These are phyloP conservation scores for Globisporangium barbulae DNA, from an alignment of 352 stramenopile genomes.

Conservation along the genomic window DNA sequence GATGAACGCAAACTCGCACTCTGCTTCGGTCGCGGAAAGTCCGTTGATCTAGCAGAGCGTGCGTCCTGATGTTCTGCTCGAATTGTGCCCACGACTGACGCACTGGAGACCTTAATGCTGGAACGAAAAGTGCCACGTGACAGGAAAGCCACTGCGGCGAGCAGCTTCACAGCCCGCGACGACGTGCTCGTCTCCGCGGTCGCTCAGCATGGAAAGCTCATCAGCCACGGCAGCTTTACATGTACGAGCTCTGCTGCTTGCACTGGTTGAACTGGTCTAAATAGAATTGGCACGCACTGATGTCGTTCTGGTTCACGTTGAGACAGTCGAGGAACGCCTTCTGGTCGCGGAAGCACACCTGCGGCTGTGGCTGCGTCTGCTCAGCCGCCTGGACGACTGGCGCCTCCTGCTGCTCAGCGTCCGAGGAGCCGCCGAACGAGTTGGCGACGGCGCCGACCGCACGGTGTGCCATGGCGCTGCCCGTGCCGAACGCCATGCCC, in stretches of 20 bases:
- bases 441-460: constrained; percentile 76
- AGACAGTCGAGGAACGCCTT: constrained; percentile 84
- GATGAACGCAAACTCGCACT: neutral
- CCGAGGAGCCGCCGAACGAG: constrained; percentile 59
- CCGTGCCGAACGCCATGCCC: constrained; percentile 98
- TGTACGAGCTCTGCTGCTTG: constrained; percentile 72
- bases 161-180: neutral
- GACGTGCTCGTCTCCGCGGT: neutral
- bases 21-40: neutral
- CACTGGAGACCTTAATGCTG: neutral
- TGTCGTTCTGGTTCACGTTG: constrained; percentile 86
- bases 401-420: constrained; percentile 18
- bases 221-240: constrained; percentile 31
- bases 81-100: neutral
- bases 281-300: constrained; percentile 86
- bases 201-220: constrained; percentile 1
- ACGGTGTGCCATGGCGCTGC: constrained; percentile 94
- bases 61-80: neutral
- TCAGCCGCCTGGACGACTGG: constrained; percentile 32
- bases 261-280: constrained; percentile 87
- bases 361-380: constrained; percentile 32
- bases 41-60: neutral
- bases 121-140: neutral
- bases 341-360: constrained; percentile 70
- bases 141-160: neutral